Conservation (phyloP, 495 filamentous ascomycete species). For the Tuber melanosporum region DNA sequence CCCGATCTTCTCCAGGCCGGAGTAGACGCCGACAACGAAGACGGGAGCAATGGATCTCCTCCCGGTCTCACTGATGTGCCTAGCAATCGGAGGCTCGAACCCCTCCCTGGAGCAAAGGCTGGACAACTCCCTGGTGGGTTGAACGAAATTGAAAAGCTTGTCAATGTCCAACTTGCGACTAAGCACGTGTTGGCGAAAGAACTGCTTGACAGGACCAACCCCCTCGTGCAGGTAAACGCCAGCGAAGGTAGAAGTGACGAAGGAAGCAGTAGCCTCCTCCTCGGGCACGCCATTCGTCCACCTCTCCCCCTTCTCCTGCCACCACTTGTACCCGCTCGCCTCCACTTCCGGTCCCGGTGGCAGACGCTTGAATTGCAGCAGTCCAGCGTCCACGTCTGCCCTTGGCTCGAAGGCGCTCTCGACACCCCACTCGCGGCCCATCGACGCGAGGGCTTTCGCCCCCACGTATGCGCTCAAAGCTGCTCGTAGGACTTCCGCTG, state of each 20-base stretch:
- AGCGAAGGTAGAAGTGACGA: slow-evolving; percentile 74
- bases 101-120: slow-evolving; percentile 77
- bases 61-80: slow-evolving; percentile 82
- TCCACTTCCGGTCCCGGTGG: slow-evolving; percentile 48
- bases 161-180: slow-evolving; percentile 69
- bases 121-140: slow-evolving; percentile 72
- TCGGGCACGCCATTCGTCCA: slow-evolving; percentile 19
- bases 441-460: slow-evolving; percentile 57
- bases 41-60: slow-evolving; percentile 74
- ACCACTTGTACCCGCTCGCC: background rate
- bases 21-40: slow-evolving; percentile 90
- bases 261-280: slow-evolving; percentile 51
- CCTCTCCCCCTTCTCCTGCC: background rate
- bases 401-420: slow-evolving; percentile 76
- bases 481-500: slow-evolving; percentile 70
- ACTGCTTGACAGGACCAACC: slow-evolving; percentile 62
- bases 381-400: slow-evolving; percentile 83
- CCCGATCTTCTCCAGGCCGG: slow-evolving; percentile 78
- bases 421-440: slow-evolving; percentile 82
- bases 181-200: slow-evolving; percentile 75
- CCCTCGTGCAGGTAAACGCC: slow-evolving; percentile 73
- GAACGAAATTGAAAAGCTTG: slow-evolving; percentile 70
- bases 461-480: slow-evolving; percentile 80
- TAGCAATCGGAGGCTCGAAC: slow-evolving; percentile 80
- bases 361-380: slow-evolving; percentile 70